Conservation (phyloP, 225 moss, liverwort and hornwort genomes). For the Lunularia cruciata region DNA sequence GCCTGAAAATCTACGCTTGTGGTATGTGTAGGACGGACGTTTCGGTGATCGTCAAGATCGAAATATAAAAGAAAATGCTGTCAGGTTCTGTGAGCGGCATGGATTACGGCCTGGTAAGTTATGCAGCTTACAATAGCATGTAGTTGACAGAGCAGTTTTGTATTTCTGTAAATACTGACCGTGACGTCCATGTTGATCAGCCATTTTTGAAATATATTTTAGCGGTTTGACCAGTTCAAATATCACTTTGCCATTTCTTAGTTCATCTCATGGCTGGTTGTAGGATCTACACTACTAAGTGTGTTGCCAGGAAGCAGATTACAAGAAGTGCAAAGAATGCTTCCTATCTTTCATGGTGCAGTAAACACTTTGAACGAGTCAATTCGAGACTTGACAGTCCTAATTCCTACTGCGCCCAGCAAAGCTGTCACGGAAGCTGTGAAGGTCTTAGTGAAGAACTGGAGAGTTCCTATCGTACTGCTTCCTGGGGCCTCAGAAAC, state of each 20-base stretch:
- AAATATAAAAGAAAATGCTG: slow-evolving; percentile 55
- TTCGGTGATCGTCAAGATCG: slow-evolving; percentile 27
- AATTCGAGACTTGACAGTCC: slow-evolving; percentile 55
- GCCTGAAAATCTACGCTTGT: too few relatives aligned
- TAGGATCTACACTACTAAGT: slow-evolving; percentile 70
- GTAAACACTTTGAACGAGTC: slow-evolving; percentile 57
- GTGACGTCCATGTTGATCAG: not conserved
- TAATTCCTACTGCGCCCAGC: slow-evolving; percentile 71
- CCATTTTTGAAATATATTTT: not conserved
- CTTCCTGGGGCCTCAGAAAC: slow-evolving; percentile 76
- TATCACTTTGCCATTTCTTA: not conserved
- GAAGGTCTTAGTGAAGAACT: slow-evolving; percentile 52
- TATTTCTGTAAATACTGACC: too few relatives aligned
- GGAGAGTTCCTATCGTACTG: slow-evolving; percentile 67
- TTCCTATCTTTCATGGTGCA: slow-evolving; percentile 73
- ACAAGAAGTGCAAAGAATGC: slow-evolving; percentile 96
- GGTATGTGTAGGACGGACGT: slow-evolving; percentile 50
- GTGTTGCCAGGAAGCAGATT: slow-evolving; percentile 90
- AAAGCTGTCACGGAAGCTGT: slow-evolving; percentile 52
- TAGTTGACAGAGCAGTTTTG: too few relatives aligned
- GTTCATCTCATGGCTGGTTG: not conserved
- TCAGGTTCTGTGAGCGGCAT: slow-evolving; percentile 58
- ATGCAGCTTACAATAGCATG: too few relatives aligned
- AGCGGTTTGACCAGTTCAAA: not conserved
- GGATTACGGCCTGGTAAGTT: slow-evolving; percentile 50